Conservation (phyloP, 2,329 filamentous ascomycete species). For the Aureobasidium uvarum region DNA sequence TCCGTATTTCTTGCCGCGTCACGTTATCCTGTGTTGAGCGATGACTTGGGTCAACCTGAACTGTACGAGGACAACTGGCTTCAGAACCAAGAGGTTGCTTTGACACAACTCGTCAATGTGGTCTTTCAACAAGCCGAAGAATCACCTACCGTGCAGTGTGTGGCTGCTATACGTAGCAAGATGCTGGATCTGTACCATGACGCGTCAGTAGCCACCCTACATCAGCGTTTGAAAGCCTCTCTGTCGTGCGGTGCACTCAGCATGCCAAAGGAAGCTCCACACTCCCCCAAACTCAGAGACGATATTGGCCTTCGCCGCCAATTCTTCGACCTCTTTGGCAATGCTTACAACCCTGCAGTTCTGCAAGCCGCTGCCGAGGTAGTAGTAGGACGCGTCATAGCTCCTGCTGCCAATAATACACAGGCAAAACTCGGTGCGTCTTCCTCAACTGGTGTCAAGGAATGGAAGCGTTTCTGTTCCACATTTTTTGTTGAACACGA, state of each 20-base stretch:
- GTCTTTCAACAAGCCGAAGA: slow-evolving; percentile 49
- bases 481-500: slow-evolving; percentile 59
- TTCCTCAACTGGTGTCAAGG: slow-evolving; percentile 25
- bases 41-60: slow-evolving; percentile 56
- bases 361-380: slow-evolving; percentile 58
- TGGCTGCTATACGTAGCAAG: slow-evolving; percentile 43
- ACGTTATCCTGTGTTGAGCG: slow-evolving; percentile 53
- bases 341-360: slow-evolving; percentile 54
- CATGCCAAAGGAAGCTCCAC: slow-evolving; percentile 53
- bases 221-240: slow-evolving; percentile 59
- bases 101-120: slow-evolving; percentile 60
- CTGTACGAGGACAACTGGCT: slow-evolving; percentile 65
- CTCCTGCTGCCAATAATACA: slow-evolving; percentile 11
- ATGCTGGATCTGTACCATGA: slow-evolving; percentile 57
- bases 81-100: slow-evolving; percentile 59
- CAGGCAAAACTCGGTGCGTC: background rate
- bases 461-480: slow-evolving; percentile 50
- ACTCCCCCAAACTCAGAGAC: slow-evolving; percentile 49
- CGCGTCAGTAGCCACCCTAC: slow-evolving; percentile 50
- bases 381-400: slow-evolving; percentile 54
- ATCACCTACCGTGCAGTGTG: slow-evolving; percentile 29
- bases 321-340: slow-evolving; percentile 58
- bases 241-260: slow-evolving; percentile 58
- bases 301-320: slow-evolving; percentile 59
- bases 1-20: slow-evolving; percentile 30